These are phyloP conservation scores for Emergomyces orientalis DNA, from an alignment of 2,329 filamentous ascomycete genomes.

Conservation along the genomic window DNA sequence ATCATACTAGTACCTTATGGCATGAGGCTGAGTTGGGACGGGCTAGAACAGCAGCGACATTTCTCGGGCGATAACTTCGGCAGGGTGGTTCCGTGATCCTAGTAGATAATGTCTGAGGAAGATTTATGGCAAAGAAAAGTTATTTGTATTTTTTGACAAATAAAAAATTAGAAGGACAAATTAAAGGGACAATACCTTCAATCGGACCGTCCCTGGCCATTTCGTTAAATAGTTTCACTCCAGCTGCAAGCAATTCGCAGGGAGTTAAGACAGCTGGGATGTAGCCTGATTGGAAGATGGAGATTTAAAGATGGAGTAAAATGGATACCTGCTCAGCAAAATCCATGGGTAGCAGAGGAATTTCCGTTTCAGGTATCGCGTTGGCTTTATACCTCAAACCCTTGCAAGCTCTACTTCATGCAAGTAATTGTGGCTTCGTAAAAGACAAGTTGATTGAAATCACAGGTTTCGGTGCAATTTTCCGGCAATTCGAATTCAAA, in stretches of 20 bases:
- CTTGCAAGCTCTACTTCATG: not conserved
- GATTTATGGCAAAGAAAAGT: not conserved
- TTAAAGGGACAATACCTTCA: not conserved
- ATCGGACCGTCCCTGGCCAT: not conserved
- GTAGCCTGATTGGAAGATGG: too few species aligned
- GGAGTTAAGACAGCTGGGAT: too few species aligned
- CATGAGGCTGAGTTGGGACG: not conserved
- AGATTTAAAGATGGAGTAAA: not conserved
- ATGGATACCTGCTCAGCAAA: not conserved
- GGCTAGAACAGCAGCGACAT: not conserved
- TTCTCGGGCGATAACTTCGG: not conserved
- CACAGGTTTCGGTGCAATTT: not conserved
- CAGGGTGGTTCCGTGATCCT: not conserved
- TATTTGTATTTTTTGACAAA: too few species aligned
- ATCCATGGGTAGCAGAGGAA: not conserved
- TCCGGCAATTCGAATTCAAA: not conserved
- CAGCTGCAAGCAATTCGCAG: not conserved
- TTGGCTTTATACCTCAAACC: too few species aligned
- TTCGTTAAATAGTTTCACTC: not conserved
- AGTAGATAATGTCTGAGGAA: not conserved
- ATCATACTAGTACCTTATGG: not conserved
- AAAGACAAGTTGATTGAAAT: not conserved
- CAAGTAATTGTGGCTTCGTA: not conserved
- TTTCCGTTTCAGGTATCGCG: not conserved
- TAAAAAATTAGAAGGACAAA: too few species aligned